These are phyloP conservation scores for Pinus tabuliformis DNA, from an alignment of 75 land plant genomes.

Conservation along the genomic window DNA sequence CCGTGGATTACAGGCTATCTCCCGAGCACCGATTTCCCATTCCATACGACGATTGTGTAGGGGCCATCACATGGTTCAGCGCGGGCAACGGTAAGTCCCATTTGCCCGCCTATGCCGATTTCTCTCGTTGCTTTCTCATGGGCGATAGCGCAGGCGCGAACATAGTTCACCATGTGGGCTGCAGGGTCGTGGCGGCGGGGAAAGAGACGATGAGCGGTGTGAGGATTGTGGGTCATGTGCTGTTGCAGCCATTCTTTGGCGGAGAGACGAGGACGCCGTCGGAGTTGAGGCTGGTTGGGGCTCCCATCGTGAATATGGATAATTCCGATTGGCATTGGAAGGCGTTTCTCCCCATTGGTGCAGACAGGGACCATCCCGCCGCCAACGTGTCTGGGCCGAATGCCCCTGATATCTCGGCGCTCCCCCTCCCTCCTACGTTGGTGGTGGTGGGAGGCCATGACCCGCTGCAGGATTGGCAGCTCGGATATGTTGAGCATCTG, in stretches of 20 bases:
- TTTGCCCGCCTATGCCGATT: conserved; percentile 19
- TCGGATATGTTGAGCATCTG: too few relatives aligned
- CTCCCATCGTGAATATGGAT: conserved; percentile 12
- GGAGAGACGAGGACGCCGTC: conserved; percentile 60
- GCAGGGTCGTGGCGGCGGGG: conserved; percentile 9
- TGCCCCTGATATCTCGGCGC: background rate
- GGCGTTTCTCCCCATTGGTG: too few relatives aligned
- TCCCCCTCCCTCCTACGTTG: conserved; percentile 40
- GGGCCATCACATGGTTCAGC: conserved; percentile 45
- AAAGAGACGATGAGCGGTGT: background rate
- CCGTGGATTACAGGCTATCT: too few relatives aligned
- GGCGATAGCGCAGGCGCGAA: conserved; percentile 12
- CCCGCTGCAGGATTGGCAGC: conserved; percentile 56
- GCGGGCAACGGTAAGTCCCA: background rate
- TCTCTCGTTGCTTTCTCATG: conserved; percentile 34
- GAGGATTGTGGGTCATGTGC: conserved; percentile 21
- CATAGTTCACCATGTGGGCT: conserved; percentile 47
- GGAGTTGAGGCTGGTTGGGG: conserved; percentile 25
- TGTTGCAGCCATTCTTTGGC: conserved; percentile 31
- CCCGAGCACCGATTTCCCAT: conserved; percentile 38
- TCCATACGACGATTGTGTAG: conserved; percentile 67
- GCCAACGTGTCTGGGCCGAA: conserved; percentile 39
- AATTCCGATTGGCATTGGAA: too few relatives aligned
- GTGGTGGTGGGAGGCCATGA: conserved; percentile 68
- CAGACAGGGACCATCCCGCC: too few relatives aligned